Base-by-base conservation (phyloP, 257 asterid genomes). In the Paulownia fortunei region DNA sequence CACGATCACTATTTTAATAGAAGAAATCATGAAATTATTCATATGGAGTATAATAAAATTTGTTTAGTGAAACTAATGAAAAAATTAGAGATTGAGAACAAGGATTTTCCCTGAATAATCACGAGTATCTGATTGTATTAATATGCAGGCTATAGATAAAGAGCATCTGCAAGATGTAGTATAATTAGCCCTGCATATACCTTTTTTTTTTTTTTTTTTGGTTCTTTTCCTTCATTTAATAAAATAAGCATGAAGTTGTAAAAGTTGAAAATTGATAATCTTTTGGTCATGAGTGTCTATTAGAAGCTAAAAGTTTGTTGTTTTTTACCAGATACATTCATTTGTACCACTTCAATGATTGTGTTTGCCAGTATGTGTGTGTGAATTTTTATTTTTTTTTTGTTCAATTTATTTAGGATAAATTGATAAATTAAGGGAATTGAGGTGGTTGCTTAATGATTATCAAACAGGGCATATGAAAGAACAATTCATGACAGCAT, bases 271-370 rank as follows among this genome's bases (percentile, higher is more conserved):
- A 30, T 15, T 30, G 3, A 23, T 10, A 41, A 16, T 23, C 4
- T 12, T 67, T 67, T 44, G 23, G 73, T 26, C 74, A 56, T 15
- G 6, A 39, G 42, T 52, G 65, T 66, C 67, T 46, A 36, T 13
- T 36, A 24, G 56, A 65, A 64, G 49, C 47, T 12, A 39, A 66
- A 37, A 52, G 37, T 2, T 0, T 41, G 19, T 32, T 61, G 69
- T 59, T 3, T 68, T 44, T 12, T 12, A 19, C 47, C 44, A 36
- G 12, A 52, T 71, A 12, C 36, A 55, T 72, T 36, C 65, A 21
- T 49, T 13, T 72, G 77, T 30, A 56, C 68, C 23, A n/a, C 6
- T 79, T 15, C 60, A 71, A 79, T 71, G 78, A 79, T 79, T 71
- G 60, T 79, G 82, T 71, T 79, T n/a, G 78, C 74, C 78, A 32